Percentiles rank a stretch among this genome's conserved stretches.
phyloP scores from a whole-genome alignment of 179 eudicot species.

The Camellia oleifera region DNA sequence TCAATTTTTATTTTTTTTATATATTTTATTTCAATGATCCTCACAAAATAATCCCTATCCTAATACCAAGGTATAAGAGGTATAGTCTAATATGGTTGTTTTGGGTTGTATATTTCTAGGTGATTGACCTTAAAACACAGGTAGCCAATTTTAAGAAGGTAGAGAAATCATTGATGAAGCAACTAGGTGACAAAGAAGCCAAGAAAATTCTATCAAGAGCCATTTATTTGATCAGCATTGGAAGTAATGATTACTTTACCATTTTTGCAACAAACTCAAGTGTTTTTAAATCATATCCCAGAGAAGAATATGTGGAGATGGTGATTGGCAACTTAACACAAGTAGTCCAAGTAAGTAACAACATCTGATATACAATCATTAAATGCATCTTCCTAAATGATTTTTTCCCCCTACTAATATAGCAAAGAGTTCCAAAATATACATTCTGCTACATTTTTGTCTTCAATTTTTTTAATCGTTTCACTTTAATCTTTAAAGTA shows the following conservation, averaged over 20 bases:
- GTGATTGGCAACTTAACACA: slow-evolving; percentile 50
- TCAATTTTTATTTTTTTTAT: not conserved
- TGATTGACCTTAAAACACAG: slow-evolving; percentile 56
- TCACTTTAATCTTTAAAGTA: not conserved
- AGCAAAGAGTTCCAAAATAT: not conserved
- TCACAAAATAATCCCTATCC: too few relatives aligned
- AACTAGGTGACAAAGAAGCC: slow-evolving; percentile 40
- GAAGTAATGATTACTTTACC: slow-evolving; percentile 55
- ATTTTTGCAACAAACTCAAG: slow-evolving; percentile 48
- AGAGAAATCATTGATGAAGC: slow-evolving; percentile 26
- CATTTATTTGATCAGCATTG: slow-evolving; percentile 61
- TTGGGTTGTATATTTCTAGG: slow-evolving; percentile 27
- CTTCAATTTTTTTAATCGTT: not conserved
- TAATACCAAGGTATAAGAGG: too few relatives aligned
- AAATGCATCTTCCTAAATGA: too few relatives aligned
- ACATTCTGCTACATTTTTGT: too few relatives aligned
- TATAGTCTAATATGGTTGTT: too few relatives aligned
- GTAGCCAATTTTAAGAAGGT: slow-evolving; percentile 39
- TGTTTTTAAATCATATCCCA: slow-evolving; percentile 13
- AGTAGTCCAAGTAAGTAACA: slow-evolving; percentile 29
- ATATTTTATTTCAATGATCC: too few relatives aligned
- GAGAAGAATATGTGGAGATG: slow-evolving; percentile 38
- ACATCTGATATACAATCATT: too few relatives aligned
- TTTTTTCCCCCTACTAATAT: too few relatives aligned
- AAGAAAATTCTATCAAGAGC: slow-evolving; percentile 32